Evolutionary conservation across 768 basidiomycete genomes (phyloP), one percentile per base, ranked within the genome.

Genomic region (Lactarius indigo): DNA sequence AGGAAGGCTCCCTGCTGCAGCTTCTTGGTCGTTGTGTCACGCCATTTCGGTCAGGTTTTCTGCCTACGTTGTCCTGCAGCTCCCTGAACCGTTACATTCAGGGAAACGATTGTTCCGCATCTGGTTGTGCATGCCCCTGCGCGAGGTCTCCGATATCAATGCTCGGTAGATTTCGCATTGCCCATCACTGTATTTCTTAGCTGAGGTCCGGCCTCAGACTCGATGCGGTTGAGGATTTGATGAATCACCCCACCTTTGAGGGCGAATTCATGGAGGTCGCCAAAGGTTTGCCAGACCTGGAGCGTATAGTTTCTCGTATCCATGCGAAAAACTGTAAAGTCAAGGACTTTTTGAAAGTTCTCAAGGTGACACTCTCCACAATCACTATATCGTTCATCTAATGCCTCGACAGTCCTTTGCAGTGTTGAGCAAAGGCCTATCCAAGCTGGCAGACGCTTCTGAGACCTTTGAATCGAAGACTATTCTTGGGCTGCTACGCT

Each of bases 51-150:
- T 91, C 71, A 26, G 85, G 74, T 41, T 63, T 71, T 17, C 33
- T 61, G 52, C 18, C 28, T 39, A 50, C 58, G 35, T 33, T 30
- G 18, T 26, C 13, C 30, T 13, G 33, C 33, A 18, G 18, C 12
- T 9, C 56, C 13, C 37, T 62, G 28, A 69, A 2, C 5, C 2
- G 12, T 35, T 23, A 13, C 41, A n/a, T 26, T 12, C 62, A 93
- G 93, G 95, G 47, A 98, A 98, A 76, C 86, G 97, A 30, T 82
- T 98, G 33, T 98, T 99, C 84, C 87, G 96, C 50, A 90, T 96
- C 61, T 99, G 97, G 97, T 81, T 99, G 9, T 97, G 94, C 69
- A 90, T 90, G 83, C 97, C 97, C 23, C 78, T 99, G 68, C 86
- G 89, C 35, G 86, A 91, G 44, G 87, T 88, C 41, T 75, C 83